phyloP scores from a whole-genome alignment of 108 stramenopile genomes.

The Aurantiochytrium sp. region DNA sequence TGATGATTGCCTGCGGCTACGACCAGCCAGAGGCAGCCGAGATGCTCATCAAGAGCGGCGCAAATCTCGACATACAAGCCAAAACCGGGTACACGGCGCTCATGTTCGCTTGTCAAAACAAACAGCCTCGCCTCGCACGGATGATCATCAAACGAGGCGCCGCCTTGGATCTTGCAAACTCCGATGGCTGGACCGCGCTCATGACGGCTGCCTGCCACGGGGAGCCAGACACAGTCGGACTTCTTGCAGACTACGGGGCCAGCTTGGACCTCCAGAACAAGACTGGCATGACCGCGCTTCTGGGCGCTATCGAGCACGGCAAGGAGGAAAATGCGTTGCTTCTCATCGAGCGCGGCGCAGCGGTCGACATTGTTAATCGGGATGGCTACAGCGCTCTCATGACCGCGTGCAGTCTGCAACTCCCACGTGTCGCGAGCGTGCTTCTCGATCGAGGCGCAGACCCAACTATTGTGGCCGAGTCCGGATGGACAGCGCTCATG shows the following conservation, averaged over 20 bases:
- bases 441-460: background rate
- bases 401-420: background rate
- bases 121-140: background rate
- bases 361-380: background rate
- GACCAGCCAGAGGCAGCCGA: background rate
- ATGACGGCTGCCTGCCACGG: background rate
- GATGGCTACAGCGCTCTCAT: background rate
- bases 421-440: background rate
- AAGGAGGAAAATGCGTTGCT: background rate
- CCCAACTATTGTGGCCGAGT: too few species aligned
- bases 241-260: background rate
- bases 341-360: background rate
- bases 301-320: background rate
- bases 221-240: too few species aligned
- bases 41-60: background rate
- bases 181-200: background rate
- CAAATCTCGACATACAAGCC: background rate
- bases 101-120: background rate
- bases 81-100: background rate
- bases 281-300: background rate
- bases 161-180: background rate
- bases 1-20: background rate
- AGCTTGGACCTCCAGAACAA: background rate
- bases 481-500: background rate
- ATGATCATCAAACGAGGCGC: background rate